phyloP scores from a whole-genome alignment of 2,329 filamentous ascomycete genomes.

The Paracorniculantispora psalliotae region DNA sequence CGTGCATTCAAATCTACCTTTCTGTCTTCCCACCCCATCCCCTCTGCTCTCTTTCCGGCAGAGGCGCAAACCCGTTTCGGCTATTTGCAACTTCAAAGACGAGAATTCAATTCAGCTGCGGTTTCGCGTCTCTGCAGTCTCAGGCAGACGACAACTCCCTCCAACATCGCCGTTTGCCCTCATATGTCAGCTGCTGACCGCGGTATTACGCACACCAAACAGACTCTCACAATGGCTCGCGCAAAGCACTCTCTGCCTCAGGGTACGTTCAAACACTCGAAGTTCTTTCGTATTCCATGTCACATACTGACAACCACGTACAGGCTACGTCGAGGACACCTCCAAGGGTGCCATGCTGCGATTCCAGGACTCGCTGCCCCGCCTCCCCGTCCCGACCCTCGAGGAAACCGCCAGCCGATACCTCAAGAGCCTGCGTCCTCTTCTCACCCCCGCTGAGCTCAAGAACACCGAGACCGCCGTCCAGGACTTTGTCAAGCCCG shows the following conservation, averaged over 20 bases:
- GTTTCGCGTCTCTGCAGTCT: background rate
- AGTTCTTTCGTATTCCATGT: background rate
- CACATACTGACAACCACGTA: background rate
- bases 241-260: constrained; percentile 54
- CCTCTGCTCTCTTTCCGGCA: too few species aligned
- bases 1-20: background rate
- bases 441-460: constrained; percentile 64
- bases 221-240: constrained; percentile 46
- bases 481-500: constrained; percentile 82
- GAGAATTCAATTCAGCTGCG: background rate
- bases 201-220: background rate
- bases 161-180: background rate
- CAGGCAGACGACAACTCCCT: background rate
- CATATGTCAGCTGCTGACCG: constrained; percentile 9
- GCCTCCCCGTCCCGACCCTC: constrained; percentile 73
- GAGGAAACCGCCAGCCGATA: constrained; percentile 79
- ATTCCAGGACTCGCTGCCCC: constrained; percentile 80
- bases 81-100: background rate
- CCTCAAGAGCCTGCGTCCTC: constrained; percentile 71
- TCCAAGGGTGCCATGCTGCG: constrained; percentile 77
- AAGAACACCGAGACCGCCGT: constrained; percentile 76
- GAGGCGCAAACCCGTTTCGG: background rate
- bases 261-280: constrained; percentile 31
- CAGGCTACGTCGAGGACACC: constrained; percentile 75
- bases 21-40: background rate